Base-by-base conservation (phyloP, 345 rosid genomes). In the Excoecaria agallocha region DNA sequence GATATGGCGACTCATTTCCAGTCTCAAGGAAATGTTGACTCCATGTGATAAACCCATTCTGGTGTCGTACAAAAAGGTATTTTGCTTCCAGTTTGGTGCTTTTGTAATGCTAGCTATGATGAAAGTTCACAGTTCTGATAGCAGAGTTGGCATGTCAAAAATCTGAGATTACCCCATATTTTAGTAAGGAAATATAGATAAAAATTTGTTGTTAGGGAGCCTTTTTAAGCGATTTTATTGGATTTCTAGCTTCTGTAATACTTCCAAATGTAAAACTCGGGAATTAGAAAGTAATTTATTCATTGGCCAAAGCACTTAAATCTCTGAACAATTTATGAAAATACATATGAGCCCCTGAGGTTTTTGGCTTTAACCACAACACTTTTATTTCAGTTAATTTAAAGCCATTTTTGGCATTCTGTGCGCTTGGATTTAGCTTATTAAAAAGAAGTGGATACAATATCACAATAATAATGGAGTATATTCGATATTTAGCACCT, bases 21-120 rank as follows among this genome's bases (percentile, higher is more conserved):
- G 76, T 77, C 87, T 71, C 88, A 88, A 37, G 89, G 89, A 72
- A 87, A 78, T 24, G 86, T 82, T 38, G 89, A 86, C 60, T 68
- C 80, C 71, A 77, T 78, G 35, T 90, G 83, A 82, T 72, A 25
- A 45, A 16, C 8, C 39, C 6, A 50, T 60, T 66, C 12, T 19
- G 30, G 37, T 37, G 10, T 50, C 58, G 15, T 19, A 74, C 54
- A 39, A 50, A 55, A 58, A 35, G 20, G 24, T 35, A 19, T 17
- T 16, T 1, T 41, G 35, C 16, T 4, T 3, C 25, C 5, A 5
- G 4, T 39, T 35, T 2, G 38, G 63, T 73, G 12, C 30, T 22
- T 30, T 0, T 39, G 37, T 20, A 9, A 48, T 54, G 24, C 52
- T n/a, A n/a, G 24, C 52, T 19, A 43, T 43, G 49, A 69, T 37